These are phyloP conservation scores for Cutaneotrichosporon sp. DNA, from an alignment of 1,284 basidiomycete species.

Conservation along the genomic window DNA sequence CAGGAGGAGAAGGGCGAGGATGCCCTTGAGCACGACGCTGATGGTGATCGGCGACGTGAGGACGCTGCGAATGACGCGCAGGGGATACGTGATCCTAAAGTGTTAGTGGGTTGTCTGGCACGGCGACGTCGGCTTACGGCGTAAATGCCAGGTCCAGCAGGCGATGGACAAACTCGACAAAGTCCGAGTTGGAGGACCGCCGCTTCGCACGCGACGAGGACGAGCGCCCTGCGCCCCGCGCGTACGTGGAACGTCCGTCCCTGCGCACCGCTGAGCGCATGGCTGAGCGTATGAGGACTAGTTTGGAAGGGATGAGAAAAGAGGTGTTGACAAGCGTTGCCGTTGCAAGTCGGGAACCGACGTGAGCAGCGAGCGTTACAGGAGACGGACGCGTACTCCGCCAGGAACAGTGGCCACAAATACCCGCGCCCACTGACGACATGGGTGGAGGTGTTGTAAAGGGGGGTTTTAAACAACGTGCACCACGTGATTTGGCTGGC, in stretches of 20 bases:
- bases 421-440: no score
- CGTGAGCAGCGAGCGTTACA: not conserved
- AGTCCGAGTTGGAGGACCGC: constrained; percentile 24
- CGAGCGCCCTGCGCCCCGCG: not conserved
- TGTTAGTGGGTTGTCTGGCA: no score
- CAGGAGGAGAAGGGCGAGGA: constrained; percentile 33
- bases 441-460: no score
- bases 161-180: constrained; percentile 33
- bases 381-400: not conserved
- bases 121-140: constrained; percentile 31
- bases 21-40: constrained; percentile 35
- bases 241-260: not conserved
- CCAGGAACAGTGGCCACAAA: no score
- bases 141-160: constrained; percentile 24
- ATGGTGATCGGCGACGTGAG: constrained; percentile 44
- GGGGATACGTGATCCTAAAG: constrained; percentile 36
- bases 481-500: no score
- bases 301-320: not conserved
- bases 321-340: not conserved
- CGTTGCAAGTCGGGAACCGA: no score
- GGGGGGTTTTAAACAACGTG: no score
- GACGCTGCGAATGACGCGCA: constrained; percentile 30
- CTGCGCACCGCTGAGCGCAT: constrained; percentile 2
- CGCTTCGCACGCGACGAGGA: not conserved
- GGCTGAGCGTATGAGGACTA: not conserved